Base-by-base conservation (phyloP, 2,329 filamentous ascomycete genomes). In the Polychaeton citri region DNA sequence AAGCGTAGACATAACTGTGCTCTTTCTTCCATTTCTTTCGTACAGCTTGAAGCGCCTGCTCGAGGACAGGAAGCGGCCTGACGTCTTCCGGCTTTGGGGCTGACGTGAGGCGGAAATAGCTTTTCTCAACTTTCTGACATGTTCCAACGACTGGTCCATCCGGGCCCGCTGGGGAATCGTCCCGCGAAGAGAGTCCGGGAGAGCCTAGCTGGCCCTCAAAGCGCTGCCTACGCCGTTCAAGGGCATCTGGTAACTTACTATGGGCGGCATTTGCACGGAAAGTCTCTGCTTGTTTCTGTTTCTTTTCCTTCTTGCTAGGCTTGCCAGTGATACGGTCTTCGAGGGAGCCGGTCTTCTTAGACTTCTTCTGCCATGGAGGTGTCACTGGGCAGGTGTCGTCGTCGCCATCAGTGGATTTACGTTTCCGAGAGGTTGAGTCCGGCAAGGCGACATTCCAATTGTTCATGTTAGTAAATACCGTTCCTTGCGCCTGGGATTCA, bases 21-120 rank as follows among this genome's bases (percentile, higher is more conserved):
- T 95, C 86, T 49, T 79, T 76, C 55, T 78, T 81, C 90, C 90
- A 98, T 64, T 93, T 96, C 65, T 79, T 82, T 67, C 93, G 92
- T 44, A 98, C 66, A 33, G 92, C 65, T 48, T 92, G 84, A 59
- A 98, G 63, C 5, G 88, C 87, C 62, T 90, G 78, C 47, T 80
- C 76, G 44, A 98, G 65, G 16, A 98, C 68, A 33, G 64, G 63
- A 54, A 93, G 71, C 16, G 90, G 90, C 32, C 90, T 86, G 34
- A 98, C 90, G 49, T 80, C 79, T 52, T 87, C 81, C 37, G 87
- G 78, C 46, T 92, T 83, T 21, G 90, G 90, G 33, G 87, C 79
- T 20, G 87, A 78, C 13, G 88, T 98, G 57, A 98, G 71, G 43
- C 90, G 86, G 54, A 96, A 81, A 56, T 95, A 98, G 54, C 76